A percentile compares a stretch with the other conserved stretches of the same genome.
Conservation (phyloP, 179 eudicot species). For the Sideroxylon spinosum region DNA sequence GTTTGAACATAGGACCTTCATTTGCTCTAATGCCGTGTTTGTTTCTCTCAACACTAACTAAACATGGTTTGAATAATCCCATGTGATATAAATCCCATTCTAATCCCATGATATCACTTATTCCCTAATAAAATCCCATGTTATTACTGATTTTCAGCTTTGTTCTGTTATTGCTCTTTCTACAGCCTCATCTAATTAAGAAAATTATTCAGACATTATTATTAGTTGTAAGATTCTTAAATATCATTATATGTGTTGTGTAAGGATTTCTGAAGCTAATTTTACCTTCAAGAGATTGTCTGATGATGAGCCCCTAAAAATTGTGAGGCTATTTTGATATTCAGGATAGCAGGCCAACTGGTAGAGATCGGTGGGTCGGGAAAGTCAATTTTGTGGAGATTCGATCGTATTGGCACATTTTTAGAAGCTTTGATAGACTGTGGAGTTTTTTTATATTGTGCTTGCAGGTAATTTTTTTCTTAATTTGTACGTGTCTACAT, state of each 20-base stretch:
- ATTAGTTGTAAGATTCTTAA: neutral
- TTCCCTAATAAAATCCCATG: no score
- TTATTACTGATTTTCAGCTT: no score
- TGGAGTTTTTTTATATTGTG: conserved; percentile 92
- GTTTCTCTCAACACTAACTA: no score
- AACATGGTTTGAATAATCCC: no score
- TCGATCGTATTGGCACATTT: conserved; percentile 88
- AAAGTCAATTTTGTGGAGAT: conserved; percentile 98
- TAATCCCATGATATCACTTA: no score
- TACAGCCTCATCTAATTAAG: no score
- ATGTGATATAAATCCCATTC: no score
- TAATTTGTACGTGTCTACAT: neutral
- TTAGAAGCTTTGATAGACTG: conserved; percentile 98
- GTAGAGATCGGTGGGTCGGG: conserved; percentile 74
- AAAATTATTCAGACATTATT: no score
- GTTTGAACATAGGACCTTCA: no score
- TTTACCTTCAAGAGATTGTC: neutral
- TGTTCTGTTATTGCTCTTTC: no score
- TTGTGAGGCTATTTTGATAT: conserved; percentile 5
- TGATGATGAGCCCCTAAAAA: neutral
- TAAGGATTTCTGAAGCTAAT: neutral
- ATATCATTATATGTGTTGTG: neutral
- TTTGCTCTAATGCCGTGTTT: no score
- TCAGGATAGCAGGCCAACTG: conserved; percentile 62
- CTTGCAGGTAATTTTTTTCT: conserved; percentile 62